phyloP scores from a whole-genome alignment of 2,329 filamentous ascomycete genomes.

The Colletotrichum coccodes region DNA sequence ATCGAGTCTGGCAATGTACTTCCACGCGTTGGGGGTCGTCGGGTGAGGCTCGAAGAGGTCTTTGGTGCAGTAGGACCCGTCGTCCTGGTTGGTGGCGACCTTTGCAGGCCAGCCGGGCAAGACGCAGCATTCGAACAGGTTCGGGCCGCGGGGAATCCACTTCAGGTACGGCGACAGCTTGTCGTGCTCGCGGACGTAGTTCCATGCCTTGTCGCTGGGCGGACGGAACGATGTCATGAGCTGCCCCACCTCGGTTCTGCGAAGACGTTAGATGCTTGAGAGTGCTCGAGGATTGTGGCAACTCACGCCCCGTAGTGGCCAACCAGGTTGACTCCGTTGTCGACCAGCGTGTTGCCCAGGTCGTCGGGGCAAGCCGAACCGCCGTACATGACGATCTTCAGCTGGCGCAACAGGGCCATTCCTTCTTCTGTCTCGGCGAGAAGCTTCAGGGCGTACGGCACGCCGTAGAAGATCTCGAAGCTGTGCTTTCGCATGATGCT shows the following conservation, averaged over 20 bases:
- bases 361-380: constrained; percentile 69
- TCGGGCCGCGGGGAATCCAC: constrained; percentile 44
- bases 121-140: constrained; percentile 49
- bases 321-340: constrained; percentile 63
- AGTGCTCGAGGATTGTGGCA: not conserved
- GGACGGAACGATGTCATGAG: constrained; percentile 69
- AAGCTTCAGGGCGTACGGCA: constrained; percentile 73
- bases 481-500: constrained; percentile 52
- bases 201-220: constrained; percentile 66
- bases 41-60: constrained; percentile 70
- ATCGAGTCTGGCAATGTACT: constrained; percentile 70
- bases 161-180: constrained; percentile 48
- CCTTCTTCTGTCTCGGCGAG: constrained; percentile 68
- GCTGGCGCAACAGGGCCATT: constrained; percentile 53
- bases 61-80: constrained; percentile 71
- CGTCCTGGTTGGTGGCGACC: constrained; percentile 65
- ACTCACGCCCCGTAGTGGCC: constrained; percentile 67
- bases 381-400: constrained; percentile 66
- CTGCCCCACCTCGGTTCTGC: constrained; percentile 67
- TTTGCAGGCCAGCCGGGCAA: constrained; percentile 50
- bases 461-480: constrained; percentile 67
- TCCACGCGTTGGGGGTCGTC: constrained; percentile 64
- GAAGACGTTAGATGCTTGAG: not conserved
- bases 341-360: constrained; percentile 63
- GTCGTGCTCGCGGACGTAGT: constrained; percentile 63